Evolutionary conservation across 129 eudicot species (phyloP).

Genomic region (Smallanthus sonchifolius): DNA sequence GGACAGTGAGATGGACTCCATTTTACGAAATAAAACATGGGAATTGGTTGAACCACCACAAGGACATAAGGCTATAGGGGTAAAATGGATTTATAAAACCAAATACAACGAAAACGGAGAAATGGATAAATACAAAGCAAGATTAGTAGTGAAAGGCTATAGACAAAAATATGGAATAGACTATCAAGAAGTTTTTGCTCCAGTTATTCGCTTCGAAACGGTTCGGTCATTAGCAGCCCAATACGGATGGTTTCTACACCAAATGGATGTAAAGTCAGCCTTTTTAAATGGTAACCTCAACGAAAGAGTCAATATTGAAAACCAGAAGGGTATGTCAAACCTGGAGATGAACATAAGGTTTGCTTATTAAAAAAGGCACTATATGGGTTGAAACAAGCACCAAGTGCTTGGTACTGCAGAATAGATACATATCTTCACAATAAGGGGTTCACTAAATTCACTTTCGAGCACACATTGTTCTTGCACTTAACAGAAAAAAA

Average conservation of each 20-base stretch:
- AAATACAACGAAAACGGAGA: neutral
- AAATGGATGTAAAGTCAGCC: neutral
- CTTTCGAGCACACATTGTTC: neutral
- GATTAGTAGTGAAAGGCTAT: neutral
- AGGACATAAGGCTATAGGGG: neutral
- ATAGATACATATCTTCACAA: neutral
- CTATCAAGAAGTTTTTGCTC: neutral
- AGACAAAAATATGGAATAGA: neutral
- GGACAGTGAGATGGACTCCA: neutral
- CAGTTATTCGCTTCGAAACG: neutral
- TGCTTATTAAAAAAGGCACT: neutral
- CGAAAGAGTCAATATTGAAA: neutral
- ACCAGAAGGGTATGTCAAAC: neutral
- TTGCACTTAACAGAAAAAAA: neutral
- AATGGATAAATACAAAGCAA: neutral
- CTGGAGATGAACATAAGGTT: neutral
- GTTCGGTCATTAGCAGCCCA: neutral
- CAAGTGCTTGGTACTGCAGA: neutral
- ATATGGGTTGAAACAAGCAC: neutral
- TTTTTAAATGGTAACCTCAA: neutral
- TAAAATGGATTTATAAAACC: neutral
- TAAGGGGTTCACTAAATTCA: neutral
- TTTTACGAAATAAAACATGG: neutral
- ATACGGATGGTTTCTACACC: neutral
- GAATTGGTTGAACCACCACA: neutral